Evolutionary conservation across 805 yeast genomes (phyloP), one percentile per base, ranked within the genome.

Genomic region (Clavispora asparagi): DNA sequence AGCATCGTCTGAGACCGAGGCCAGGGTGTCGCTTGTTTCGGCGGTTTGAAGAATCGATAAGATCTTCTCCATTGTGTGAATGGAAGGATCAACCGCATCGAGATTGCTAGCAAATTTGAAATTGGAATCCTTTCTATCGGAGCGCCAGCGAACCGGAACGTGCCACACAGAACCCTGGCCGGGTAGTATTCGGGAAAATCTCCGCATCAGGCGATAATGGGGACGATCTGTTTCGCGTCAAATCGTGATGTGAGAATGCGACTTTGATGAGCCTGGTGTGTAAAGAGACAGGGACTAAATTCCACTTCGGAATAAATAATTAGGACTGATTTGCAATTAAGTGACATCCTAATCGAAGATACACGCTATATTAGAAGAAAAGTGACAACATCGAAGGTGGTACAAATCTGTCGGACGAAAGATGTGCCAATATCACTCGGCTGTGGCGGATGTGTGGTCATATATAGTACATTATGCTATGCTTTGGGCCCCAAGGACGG

Each of bases 41-140:
- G 56, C 55, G 26, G 44, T 41, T 27, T 49, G 49, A 19, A 53
- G 47, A 35, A 53, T 52, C 31, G 41, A 42, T 28, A 53, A 36
- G 38, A 53, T 50, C 36, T 40, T 44, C 30, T 52, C 51, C 57
- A 53, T 53, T 13, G 56, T 53, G 39, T 45, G 40, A 45, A 53
- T 45, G 9, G 55, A 49, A 4, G 53, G 47, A 41, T 51, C 55
- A n/a, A 52, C 17, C 4, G 32, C 17, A n/a, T 37, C 43, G 11
- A 41, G 32, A 7, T 37, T 14, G 23, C 30, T 29, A 4, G 32
- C 38, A 33, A 41, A 41, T 9, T 8, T 11, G 28, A 40, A 33
- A 17, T 7, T 17, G 23, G 37, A 2, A 10, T 33, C 37, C 13
- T 17, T 33, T 14, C 9, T 33, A 33, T 33, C 37, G 6, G 37